A percentile compares a stretch with the other conserved stretches of the same genome.
phyloP scores from a whole-genome alignment of 805 yeast genomes.

The Candida lessepsii region DNA sequence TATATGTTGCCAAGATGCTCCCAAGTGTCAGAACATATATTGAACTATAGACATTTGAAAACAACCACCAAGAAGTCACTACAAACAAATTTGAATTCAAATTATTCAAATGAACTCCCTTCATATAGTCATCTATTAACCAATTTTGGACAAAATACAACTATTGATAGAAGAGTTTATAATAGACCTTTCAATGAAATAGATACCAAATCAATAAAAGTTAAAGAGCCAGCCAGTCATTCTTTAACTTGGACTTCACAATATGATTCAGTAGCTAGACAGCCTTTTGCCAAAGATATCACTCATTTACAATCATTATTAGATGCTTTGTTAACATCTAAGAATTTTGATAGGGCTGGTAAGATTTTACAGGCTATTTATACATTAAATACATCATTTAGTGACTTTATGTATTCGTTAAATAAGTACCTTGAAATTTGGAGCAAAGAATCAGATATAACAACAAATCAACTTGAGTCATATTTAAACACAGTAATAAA shows the following conservation, averaged over 20 bases:
- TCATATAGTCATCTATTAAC: slow-evolving; percentile 5
- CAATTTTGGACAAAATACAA: neutral
- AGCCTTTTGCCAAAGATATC: slow-evolving; percentile 54
- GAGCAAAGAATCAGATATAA: slow-evolving; percentile 39
- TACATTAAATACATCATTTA: slow-evolving; percentile 38
- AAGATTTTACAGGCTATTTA: slow-evolving; percentile 62
- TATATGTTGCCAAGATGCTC: slow-evolving; percentile 1
- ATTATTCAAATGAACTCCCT: neutral
- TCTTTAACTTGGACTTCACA: slow-evolving; percentile 39
- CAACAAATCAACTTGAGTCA: slow-evolving; percentile 42
- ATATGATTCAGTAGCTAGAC: slow-evolving; percentile 40
- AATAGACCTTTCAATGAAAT: slow-evolving; percentile 14
- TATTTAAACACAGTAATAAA: slow-evolving; percentile 36
- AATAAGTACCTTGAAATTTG: slow-evolving; percentile 57
- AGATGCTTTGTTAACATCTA: slow-evolving; percentile 72
- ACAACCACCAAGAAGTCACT: slow-evolving; percentile 3
- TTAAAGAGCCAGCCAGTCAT: neutral
- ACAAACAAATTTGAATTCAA: neutral
- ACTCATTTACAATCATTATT: slow-evolving; percentile 70
- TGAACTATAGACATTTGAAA: neutral
- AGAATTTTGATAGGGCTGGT: slow-evolving; percentile 68
- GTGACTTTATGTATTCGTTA: slow-evolving; percentile 61
- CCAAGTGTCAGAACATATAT: neutral
- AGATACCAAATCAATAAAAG: slow-evolving; percentile 4
- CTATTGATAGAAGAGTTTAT: slow-evolving; percentile 1